phyloP scores from a whole-genome alignment of 2,329 filamentous ascomycete genomes.

The Verticillium longisporum region DNA sequence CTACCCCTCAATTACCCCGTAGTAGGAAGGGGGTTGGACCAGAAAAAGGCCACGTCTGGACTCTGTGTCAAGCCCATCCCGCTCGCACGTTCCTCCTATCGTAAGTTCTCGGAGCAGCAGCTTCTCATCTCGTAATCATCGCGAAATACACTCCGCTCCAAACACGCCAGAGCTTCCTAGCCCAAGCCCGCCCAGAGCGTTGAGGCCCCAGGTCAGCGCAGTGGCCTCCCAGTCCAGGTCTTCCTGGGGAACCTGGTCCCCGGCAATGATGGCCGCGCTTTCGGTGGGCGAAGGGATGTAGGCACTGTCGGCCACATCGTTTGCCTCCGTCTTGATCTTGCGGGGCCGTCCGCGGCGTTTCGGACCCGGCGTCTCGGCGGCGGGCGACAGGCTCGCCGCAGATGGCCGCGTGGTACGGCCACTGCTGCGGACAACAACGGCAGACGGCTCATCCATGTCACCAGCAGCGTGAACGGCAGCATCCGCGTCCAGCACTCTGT shows the following conservation, averaged over 20 bases:
- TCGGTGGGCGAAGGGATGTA: conserved; percentile 29
- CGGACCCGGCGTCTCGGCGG: conserved; percentile 4
- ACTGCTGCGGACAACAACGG: not conserved
- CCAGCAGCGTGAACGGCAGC: not conserved
- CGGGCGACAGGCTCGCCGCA: not conserved
- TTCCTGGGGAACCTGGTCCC: conserved; percentile 31
- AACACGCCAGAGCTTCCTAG: conserved; percentile 36
- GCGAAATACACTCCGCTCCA: conserved; percentile 37
- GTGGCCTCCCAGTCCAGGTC: conserved; percentile 40
- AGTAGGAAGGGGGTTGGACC: too few relatives aligned
- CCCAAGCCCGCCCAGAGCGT: conserved; percentile 35
- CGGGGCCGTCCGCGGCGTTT: conserved; percentile 17
- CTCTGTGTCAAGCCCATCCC: not conserved
- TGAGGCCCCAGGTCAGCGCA: conserved; percentile 38
- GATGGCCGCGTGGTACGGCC: conserved; percentile 2
- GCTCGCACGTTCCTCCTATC: not conserved
- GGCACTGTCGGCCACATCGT: conserved; percentile 20
- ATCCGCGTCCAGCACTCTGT: not conserved
- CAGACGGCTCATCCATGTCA: not conserved
- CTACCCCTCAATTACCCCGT: not conserved
- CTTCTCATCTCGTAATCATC: conserved; percentile 15
- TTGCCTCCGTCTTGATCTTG: conserved; percentile 17
- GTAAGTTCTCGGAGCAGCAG: not conserved
- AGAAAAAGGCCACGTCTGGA: not conserved
- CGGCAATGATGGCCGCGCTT: conserved; percentile 23